Evolutionary conservation across 495 filamentous ascomycete species (phyloP).

Genomic region (Choiromyces venosus): DNA sequence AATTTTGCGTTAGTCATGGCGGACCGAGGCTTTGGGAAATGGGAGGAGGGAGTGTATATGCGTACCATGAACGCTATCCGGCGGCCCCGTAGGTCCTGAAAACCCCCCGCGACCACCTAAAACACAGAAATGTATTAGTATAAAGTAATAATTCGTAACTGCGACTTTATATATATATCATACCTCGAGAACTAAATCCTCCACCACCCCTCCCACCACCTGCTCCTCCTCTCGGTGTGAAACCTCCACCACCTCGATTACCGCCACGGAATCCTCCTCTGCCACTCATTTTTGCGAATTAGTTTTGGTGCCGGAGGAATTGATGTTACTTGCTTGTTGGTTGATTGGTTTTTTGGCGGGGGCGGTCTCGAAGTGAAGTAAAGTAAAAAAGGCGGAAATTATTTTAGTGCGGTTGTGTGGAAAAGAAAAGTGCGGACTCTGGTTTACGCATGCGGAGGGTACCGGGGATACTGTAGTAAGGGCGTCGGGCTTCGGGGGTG

Average conservation of each 20-base stretch:
- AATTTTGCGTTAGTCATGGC: conserved; percentile 15
- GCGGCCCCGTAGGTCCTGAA: conserved; percentile 61
- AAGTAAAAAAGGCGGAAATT: conserved; percentile 7
- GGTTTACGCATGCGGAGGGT: conserved; percentile 2
- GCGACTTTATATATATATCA: neutral
- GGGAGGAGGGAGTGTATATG: neutral
- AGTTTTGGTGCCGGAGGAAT: conserved; percentile 11
- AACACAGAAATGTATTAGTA: conserved; percentile 37
- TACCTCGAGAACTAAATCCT: conserved; percentile 12
- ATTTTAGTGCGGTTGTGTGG: neutral
- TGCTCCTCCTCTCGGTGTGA: conserved; percentile 46
- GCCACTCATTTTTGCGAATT: conserved; percentile 26
- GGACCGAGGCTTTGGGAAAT: neutral
- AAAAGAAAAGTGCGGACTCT: conserved; percentile 14
- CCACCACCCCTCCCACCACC: conserved; percentile 16
- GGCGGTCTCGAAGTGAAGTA: neutral
- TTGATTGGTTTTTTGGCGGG: conserved; percentile 5
- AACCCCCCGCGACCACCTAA: conserved; percentile 43
- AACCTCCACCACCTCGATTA: conserved; percentile 50
- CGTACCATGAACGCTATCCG: conserved; percentile 60
- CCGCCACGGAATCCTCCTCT: conserved; percentile 46
- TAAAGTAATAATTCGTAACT: neutral
- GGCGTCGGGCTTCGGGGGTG: neutral
- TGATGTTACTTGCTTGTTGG: conserved; percentile 1
- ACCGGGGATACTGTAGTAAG: neutral